A percentile compares a stretch with the other conserved stretches of the same genome.
These are phyloP conservation scores for Wallemia mellicola DNA, from an alignment of 1,284 basidiomycete genomes.

Conservation along the genomic window DNA sequence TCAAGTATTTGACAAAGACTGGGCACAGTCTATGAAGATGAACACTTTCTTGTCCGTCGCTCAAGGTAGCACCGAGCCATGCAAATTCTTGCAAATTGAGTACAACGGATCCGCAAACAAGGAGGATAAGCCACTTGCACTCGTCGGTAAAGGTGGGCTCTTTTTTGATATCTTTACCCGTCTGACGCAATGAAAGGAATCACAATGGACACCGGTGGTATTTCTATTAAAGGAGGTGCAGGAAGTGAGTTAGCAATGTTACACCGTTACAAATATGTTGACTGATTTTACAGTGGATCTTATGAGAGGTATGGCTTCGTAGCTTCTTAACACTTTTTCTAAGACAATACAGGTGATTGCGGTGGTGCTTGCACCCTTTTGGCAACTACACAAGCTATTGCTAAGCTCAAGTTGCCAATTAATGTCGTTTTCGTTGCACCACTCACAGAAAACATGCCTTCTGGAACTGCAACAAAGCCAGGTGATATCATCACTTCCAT, in stretches of 20 bases:
- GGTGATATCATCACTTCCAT: constrained; percentile 23
- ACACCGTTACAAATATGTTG: constrained; percentile 13
- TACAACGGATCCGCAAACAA: constrained; percentile 37
- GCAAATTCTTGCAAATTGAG: constrained; percentile 66
- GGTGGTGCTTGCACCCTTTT: constrained; percentile 59
- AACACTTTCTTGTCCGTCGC: constrained; percentile 66
- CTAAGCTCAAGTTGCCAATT: constrained; percentile 27
- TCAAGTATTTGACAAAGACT: constrained; percentile 41
- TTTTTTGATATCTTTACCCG: no score
- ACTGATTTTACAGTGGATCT: constrained; percentile 1
- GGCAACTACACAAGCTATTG: constrained; percentile 40
- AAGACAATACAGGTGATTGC: constrained; percentile 29
- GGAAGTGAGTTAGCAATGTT: constrained; percentile 20
- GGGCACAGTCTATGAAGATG: constrained; percentile 59
- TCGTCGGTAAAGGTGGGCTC: constrained; percentile 71
- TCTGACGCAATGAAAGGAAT: no score
- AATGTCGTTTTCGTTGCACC: constrained; percentile 43
- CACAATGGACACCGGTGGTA: constrained; percentile 67
- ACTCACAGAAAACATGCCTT: constrained; percentile 63
- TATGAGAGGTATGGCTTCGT: constrained; percentile 1
- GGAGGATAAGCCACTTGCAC: constrained; percentile 31
- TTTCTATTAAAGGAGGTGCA: constrained; percentile 44
- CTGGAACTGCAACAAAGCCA: constrained; percentile 57
- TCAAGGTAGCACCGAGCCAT: constrained; percentile 48
- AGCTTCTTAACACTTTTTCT: neutral